phyloP scores from a whole-genome alignment of 805 yeast genomes.

The Spathaspora arborariae region DNA sequence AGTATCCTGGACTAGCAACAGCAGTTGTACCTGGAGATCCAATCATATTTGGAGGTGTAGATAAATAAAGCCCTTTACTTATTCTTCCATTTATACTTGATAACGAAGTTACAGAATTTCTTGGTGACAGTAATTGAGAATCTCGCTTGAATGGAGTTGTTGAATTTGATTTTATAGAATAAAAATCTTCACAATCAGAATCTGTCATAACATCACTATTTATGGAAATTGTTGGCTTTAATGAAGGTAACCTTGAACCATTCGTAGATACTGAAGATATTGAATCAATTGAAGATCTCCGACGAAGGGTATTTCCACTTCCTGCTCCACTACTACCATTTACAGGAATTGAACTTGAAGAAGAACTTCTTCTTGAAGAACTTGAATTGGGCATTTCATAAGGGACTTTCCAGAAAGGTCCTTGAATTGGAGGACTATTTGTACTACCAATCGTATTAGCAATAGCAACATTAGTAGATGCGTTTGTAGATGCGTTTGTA shows the following conservation, averaged over 20 bases:
- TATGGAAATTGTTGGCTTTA: slow-evolving; percentile 22
- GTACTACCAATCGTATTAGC: slow-evolving; percentile 2
- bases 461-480: neutral
- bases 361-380: slow-evolving; percentile 5
- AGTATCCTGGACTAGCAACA: neutral
- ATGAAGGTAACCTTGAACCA: slow-evolving; percentile 29
- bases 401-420: slow-evolving; percentile 63
- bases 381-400: slow-evolving; percentile 46
- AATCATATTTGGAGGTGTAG: slow-evolving; percentile 4
- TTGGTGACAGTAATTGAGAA: slow-evolving; percentile 23
- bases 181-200: slow-evolving; percentile 31
- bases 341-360: slow-evolving; percentile 3
- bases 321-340: neutral
- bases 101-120: slow-evolving; percentile 30
- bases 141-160: slow-evolving; percentile 9
- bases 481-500: no score
- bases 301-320: slow-evolving; percentile 12
- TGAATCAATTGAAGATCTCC: slow-evolving; percentile 48
- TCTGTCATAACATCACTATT: slow-evolving; percentile 25
- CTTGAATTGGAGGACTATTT: slow-evolving; percentile 31
- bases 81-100: slow-evolving; percentile 30
- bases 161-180: slow-evolving; percentile 19
- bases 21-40: slow-evolving; percentile 4
- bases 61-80: slow-evolving; percentile 10
- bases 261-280: slow-evolving; percentile 44